phyloP scores from a whole-genome alignment of 2,329 filamentous ascomycete genomes.

The Metarhizium robertsii region DNA sequence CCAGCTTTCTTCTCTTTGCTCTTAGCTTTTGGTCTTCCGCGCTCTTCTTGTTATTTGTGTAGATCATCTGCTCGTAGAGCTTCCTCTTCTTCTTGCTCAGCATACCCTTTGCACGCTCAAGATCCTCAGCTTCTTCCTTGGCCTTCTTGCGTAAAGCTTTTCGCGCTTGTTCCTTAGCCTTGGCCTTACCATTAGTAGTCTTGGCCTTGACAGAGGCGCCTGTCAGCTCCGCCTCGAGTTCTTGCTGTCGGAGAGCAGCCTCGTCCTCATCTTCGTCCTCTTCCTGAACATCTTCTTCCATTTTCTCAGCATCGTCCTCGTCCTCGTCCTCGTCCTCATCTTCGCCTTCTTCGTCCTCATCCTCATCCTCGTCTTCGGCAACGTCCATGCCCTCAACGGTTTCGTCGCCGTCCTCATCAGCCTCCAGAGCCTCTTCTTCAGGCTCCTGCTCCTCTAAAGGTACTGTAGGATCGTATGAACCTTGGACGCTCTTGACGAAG shows the following conservation, averaged over 20 bases:
- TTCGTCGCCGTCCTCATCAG: slow-evolving; percentile 55
- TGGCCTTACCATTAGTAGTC: slow-evolving; percentile 38
- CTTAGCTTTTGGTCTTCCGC: slow-evolving; percentile 80
- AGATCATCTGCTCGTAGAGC: slow-evolving; percentile 94
- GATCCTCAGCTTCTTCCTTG: slow-evolving; percentile 71
- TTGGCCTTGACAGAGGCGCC: slow-evolving; percentile 52
- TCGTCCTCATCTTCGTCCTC: slow-evolving; percentile 39
- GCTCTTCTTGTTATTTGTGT: slow-evolving; percentile 89
- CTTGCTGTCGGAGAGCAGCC: slow-evolving; percentile 68
- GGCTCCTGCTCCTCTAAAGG: slow-evolving; percentile 81
- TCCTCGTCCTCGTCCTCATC: slow-evolving; percentile 36
- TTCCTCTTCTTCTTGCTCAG: slow-evolving; percentile 96
- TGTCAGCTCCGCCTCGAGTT: slow-evolving; percentile 85
- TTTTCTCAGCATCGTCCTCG: slow-evolving; percentile 35
- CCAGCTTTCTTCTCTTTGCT: slow-evolving; percentile 82
- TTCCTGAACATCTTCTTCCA: slow-evolving; percentile 29
- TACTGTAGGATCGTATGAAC: slow-evolving; percentile 84
- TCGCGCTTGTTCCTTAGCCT: slow-evolving; percentile 59
- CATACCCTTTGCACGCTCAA: slow-evolving; percentile 95
- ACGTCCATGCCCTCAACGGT: slow-evolving; percentile 56
- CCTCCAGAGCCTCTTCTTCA: slow-evolving; percentile 72
- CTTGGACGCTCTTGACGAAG: slow-evolving; percentile 80
- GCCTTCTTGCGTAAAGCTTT: slow-evolving; percentile 63
- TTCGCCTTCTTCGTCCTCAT: slow-evolving; percentile 33
- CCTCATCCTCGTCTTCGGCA: slow-evolving; percentile 40